phyloP scores from a whole-genome alignment of 148 eudicot genomes.

The Selenicereus undatus region DNA sequence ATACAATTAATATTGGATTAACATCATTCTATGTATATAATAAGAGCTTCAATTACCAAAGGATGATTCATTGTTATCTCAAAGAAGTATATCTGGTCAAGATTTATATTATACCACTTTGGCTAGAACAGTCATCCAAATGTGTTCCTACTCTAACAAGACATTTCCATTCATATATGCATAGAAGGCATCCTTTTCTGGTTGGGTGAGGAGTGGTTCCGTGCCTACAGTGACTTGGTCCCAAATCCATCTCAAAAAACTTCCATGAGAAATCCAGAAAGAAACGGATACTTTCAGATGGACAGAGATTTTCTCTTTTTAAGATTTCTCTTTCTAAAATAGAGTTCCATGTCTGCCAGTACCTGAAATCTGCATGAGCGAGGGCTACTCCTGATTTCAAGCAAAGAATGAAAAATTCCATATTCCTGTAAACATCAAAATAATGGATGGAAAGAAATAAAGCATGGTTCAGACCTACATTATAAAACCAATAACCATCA shows the following conservation, averaged over 20 bases:
- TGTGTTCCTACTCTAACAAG: background rate
- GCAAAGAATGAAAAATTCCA: slow-evolving; percentile 51
- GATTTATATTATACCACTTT: background rate
- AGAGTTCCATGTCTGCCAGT: slow-evolving; percentile 11
- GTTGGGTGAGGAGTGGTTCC: background rate
- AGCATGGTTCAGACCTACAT: background rate
- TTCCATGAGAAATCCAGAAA: background rate
- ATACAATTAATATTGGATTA: no score
- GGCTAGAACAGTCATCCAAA: background rate
- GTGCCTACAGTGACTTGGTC: background rate
- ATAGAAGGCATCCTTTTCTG: background rate
- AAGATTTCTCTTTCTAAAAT: background rate
- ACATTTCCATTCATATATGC: background rate
- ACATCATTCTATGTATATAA: no score
- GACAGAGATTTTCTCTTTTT: background rate
- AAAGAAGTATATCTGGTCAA: background rate
- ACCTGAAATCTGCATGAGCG: slow-evolving; percentile 71
- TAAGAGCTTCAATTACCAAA: no score
- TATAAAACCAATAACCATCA: background rate
- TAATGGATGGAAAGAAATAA: background rate
- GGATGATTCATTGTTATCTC: background rate
- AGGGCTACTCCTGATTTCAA: slow-evolving; percentile 59
- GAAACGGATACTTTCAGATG: background rate
- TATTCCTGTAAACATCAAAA: slow-evolving; percentile 49
- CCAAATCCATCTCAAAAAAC: background rate